These are phyloP conservation scores for Neurospora africana DNA, from an alignment of 495 filamentous ascomycete species.

Conservation along the genomic window DNA sequence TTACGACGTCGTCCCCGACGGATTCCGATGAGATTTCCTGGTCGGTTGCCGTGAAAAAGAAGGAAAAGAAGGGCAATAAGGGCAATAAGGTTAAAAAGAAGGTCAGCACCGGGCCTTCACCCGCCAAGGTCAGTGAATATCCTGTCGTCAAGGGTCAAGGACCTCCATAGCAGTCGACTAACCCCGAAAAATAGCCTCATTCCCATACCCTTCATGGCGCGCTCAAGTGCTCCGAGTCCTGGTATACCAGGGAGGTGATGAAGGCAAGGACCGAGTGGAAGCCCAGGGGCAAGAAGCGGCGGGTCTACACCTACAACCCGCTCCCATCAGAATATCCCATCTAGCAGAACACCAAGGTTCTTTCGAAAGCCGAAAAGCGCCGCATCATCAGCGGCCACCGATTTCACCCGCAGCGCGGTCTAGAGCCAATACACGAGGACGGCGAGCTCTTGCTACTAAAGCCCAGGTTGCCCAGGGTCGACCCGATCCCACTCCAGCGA, in stretches of 20 bases:
- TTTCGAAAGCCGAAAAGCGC: not conserved
- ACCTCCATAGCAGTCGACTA: not conserved
- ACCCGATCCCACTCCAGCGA: not conserved
- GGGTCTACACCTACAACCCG: not conserved
- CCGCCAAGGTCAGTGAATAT: not conserved
- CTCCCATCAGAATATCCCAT: not conserved
- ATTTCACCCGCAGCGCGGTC: not conserved
- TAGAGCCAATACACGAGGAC: not conserved
- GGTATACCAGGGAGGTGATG: not conserved
- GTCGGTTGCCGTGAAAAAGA: not conserved
- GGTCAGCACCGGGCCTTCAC: not conserved
- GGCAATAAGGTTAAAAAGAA: not conserved
- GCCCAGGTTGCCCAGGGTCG: not conserved
- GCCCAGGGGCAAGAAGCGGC: not conserved
- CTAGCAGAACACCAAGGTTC: not conserved
- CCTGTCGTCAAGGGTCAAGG: not conserved
- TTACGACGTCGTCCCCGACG: not conserved
- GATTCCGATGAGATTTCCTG: not conserved
- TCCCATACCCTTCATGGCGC: not conserved
- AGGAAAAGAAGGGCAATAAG: not conserved
- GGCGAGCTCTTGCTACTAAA: not conserved
- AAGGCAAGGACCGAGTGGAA: not conserved
- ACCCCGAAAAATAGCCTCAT: not conserved
- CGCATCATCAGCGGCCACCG: not conserved
- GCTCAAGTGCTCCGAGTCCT: not conserved